Conservation (phyloP, 495 filamentous ascomycete genomes). For the Neurospora sp. region DNA sequence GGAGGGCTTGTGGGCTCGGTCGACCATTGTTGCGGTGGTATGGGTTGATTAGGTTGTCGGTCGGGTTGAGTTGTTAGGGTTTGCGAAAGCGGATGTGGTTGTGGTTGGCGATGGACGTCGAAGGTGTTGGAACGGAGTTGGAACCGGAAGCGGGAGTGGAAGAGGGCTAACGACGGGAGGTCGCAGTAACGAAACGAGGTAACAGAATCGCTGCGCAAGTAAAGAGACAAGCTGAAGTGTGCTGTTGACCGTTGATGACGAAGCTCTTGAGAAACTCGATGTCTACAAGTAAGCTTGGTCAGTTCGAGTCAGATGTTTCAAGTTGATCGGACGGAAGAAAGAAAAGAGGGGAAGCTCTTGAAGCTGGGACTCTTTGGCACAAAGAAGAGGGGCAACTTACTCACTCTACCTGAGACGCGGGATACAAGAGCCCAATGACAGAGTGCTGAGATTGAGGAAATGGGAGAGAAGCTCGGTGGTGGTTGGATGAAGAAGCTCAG, state of each 20-base stretch:
- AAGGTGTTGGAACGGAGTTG: neutral
- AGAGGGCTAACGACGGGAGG: neutral
- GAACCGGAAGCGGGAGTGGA: neutral
- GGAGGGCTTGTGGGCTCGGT: constrained; percentile 71
- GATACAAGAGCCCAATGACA: neutral
- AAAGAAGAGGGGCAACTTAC: neutral
- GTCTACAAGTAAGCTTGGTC: neutral
- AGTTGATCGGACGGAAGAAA: neutral
- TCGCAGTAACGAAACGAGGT: neutral
- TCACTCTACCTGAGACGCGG: neutral
- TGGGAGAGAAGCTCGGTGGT: neutral
- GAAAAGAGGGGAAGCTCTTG: neutral
- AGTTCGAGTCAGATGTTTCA: neutral
- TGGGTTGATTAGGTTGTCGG: neutral
- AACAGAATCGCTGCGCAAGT: neutral
- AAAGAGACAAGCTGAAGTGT: neutral
- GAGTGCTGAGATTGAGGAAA: neutral
- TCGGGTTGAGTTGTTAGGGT: neutral
- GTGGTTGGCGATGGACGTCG: neutral
- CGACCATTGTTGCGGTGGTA: constrained; percentile 49
- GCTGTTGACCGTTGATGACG: neutral
- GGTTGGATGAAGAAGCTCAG: neutral
- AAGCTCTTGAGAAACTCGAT: neutral
- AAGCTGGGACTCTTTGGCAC: neutral
- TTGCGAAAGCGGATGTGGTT: neutral